A percentile compares a stretch with the other conserved stretches of the same genome.
Evolutionary conservation across 2,329 filamentous ascomycete species (phyloP).

Genomic region (Cylindrodendrum hubeiense): DNA sequence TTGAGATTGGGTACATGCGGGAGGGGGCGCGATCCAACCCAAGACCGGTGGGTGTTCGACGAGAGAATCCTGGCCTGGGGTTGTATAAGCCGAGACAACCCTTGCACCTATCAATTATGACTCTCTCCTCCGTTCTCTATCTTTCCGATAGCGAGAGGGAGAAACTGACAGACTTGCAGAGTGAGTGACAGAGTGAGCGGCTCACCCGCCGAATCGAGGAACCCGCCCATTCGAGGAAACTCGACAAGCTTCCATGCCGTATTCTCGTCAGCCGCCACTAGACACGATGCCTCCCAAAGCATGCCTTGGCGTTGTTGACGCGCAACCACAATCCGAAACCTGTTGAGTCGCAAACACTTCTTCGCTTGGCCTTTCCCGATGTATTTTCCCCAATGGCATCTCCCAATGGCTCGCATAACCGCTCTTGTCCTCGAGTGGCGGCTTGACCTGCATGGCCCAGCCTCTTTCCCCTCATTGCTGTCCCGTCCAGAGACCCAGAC

Average conservation of each 20-base stretch:
- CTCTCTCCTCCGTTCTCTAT: not conserved
- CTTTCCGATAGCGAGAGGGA: not conserved
- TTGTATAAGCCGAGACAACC: constrained; percentile 19
- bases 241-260: not conserved
- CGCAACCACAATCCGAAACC: constrained; percentile 19
- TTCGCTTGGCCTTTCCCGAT: constrained; percentile 6
- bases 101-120: constrained; percentile 13
- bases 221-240: constrained; percentile 6
- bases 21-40: constrained; percentile 9
- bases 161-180: not conserved
- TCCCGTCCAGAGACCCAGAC: not conserved
- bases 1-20: constrained; percentile 15
- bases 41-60: not conserved
- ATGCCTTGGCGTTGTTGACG: constrained; percentile 8
- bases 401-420: constrained; percentile 36
- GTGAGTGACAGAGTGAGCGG: not conserved
- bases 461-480: constrained; percentile 16
- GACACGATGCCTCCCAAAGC: not conserved
- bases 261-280: constrained; percentile 9
- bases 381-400: constrained; percentile 1
- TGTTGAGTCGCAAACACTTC: constrained; percentile 13
- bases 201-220: not conserved
- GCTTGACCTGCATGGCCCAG: constrained; percentile 37
- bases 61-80: constrained; percentile 1
- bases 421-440: constrained; percentile 21